Conservation (phyloP, 1,284 basidiomycete genomes). For the Kwoniella shivajii region DNA sequence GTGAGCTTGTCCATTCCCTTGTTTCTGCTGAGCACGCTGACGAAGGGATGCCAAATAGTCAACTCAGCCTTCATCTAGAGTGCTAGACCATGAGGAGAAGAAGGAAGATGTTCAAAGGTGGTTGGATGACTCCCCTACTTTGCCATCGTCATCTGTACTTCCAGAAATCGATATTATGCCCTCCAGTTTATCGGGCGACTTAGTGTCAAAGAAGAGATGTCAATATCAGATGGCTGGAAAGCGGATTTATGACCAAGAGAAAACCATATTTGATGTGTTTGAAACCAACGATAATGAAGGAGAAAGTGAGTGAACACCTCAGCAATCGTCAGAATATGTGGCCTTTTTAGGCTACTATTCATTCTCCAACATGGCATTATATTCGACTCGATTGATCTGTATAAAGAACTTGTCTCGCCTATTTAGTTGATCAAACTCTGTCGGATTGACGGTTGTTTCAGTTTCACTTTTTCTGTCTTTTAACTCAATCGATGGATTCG, state of each 20-base stretch:
- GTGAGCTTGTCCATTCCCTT: neutral
- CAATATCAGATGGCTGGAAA: neutral
- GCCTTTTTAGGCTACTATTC: neutral
- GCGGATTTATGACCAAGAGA: neutral
- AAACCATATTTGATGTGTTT: neutral
- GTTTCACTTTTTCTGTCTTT: neutral
- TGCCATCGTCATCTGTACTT: neutral
- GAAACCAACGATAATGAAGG: neutral
- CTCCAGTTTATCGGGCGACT: neutral
- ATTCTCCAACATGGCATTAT: neutral
- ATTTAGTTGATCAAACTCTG: neutral
- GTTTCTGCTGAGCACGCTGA: neutral
- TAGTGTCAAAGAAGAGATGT: neutral
- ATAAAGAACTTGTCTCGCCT: slow-evolving; percentile 1
- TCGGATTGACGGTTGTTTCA: neutral
- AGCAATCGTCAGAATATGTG: neutral
- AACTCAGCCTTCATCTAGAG: neutral
- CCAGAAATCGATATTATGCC: neutral
- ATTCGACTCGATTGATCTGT: neutral
- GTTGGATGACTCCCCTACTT: slow-evolving; percentile 8
- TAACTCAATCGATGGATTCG: neutral
- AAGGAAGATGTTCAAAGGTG: neutral
- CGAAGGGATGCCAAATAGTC: neutral
- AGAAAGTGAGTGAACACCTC: neutral
- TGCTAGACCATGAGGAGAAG: neutral